These are phyloP conservation scores for Cyberlindnera suaveolens DNA, from an alignment of 805 yeast genomes.

Conservation along the genomic window DNA sequence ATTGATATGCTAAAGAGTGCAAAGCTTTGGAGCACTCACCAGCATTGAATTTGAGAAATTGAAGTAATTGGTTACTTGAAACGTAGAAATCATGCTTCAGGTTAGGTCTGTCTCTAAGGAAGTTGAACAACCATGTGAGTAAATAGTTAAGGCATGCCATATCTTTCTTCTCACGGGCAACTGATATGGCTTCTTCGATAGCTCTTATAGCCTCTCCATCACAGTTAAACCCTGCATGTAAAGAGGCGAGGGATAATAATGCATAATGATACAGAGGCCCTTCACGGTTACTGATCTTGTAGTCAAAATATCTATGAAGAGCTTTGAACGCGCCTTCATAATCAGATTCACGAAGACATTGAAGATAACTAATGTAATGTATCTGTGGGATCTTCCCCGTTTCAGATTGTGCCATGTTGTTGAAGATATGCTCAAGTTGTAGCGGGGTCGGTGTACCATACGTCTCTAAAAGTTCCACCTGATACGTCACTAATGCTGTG, in stretches of 20 bases:
- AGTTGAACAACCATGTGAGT: slow-evolving; percentile 67
- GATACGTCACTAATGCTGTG: slow-evolving; percentile 43
- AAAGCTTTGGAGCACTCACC: slow-evolving; percentile 24
- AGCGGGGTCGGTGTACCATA: slow-evolving; percentile 46
- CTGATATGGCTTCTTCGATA: slow-evolving; percentile 79
- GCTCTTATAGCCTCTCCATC: slow-evolving; percentile 60
- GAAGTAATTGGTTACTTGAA: slow-evolving; percentile 60
- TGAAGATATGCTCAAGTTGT: slow-evolving; percentile 35
- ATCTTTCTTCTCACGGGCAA: slow-evolving; percentile 83
- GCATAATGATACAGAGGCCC: slow-evolving; percentile 73
- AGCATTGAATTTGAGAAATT: slow-evolving; percentile 36
- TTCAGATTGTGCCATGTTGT: slow-evolving; percentile 42
- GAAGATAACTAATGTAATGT: slow-evolving; percentile 56
- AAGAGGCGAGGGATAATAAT: slow-evolving; percentile 59
- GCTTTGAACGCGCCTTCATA: slow-evolving; percentile 50
- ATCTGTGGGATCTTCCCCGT: slow-evolving; percentile 37
- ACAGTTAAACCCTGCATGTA: slow-evolving; percentile 66
- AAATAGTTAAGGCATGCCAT: slow-evolving; percentile 63
- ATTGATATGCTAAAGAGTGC: slow-evolving; percentile 57
- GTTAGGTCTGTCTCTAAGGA: slow-evolving; percentile 62
- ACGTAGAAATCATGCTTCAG: slow-evolving; percentile 44
- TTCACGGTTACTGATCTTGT: slow-evolving; percentile 64
- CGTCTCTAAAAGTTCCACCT: slow-evolving; percentile 45
- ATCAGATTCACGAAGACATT: slow-evolving; percentile 50
- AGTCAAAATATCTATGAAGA: slow-evolving; percentile 62